Evolutionary conservation across 257 asterid species (phyloP).

Genomic region (Fraxinus anomala): DNA sequence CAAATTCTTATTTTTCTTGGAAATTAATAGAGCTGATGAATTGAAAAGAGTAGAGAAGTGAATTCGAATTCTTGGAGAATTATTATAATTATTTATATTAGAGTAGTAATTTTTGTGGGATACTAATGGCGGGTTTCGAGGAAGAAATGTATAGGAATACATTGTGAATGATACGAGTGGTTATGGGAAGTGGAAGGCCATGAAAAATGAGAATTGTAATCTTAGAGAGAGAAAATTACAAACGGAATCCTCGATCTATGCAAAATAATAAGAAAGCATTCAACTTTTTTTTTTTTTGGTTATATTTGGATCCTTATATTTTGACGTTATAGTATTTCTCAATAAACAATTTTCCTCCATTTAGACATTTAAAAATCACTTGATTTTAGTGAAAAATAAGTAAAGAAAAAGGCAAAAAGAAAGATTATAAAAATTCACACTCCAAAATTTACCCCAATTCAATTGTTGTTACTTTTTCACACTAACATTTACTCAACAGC

Average conservation of each 20-base stretch:
- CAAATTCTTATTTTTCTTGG: conserved; percentile 21
- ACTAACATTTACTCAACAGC: too few relatives aligned
- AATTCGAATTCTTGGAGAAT: conserved; percentile 23
- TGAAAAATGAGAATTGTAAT: not conserved
- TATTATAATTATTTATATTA: not conserved
- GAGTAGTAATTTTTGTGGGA: not conserved
- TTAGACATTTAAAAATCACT: too few relatives aligned
- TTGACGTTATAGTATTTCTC: not conserved
- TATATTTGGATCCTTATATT: not conserved
- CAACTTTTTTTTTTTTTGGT: not conserved
- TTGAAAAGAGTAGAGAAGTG: conserved; percentile 20
- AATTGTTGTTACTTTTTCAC: too few relatives aligned
- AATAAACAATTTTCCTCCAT: too few relatives aligned
- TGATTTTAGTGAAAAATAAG: too few relatives aligned
- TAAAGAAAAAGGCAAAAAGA: too few relatives aligned
- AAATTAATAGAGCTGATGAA: conserved; percentile 10
- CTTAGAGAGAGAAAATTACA: not conserved
- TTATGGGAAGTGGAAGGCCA: not conserved
- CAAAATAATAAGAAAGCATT: not conserved
- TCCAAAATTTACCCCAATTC: too few relatives aligned
- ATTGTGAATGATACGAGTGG: conserved; percentile 30
- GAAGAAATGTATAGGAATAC: conserved; percentile 30
- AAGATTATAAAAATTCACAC: too few relatives aligned
- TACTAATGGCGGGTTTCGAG: conserved; percentile 30
- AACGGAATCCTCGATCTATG: not conserved